Percentiles rank a stretch among this genome's conserved stretches.
Conservation (phyloP, 1,284 basidiomycete species). For the Moesziomyces aphidis region DNA sequence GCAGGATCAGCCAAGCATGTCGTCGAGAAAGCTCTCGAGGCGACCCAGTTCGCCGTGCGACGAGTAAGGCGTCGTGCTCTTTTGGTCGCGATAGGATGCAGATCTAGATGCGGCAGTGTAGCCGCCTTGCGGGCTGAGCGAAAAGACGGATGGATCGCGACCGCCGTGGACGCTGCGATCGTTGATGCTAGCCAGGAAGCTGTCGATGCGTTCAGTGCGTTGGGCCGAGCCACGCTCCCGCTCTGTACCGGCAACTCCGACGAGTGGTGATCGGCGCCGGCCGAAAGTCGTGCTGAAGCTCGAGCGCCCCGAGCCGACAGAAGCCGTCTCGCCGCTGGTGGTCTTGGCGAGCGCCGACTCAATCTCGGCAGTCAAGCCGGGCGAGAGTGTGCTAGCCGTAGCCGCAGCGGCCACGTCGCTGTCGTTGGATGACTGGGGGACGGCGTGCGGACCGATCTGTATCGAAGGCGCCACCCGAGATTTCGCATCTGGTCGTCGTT, state of each 20-base stretch:
- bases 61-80: conserved; percentile 1
- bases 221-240: not conserved
- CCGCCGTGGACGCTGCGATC: conserved; percentile 20
- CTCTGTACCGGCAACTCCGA: not conserved
- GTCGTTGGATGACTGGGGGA: not conserved
- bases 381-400: conserved; percentile 6
- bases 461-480: conserved; percentile 22
- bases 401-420: not conserved
- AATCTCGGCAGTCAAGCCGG: conserved; percentile 32
- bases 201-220: conserved; percentile 40
- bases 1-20: conserved; percentile 36
- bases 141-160: conserved; percentile 26
- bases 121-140: conserved; percentile 8
- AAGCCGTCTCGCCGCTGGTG: conserved; percentile 13
- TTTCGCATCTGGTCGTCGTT: conserved; percentile 14
- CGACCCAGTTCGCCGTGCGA: conserved; percentile 29
- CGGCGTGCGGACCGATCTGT: conserved; percentile 24
- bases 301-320: conserved; percentile 14
- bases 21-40: conserved; percentile 46
- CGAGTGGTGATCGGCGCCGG: conserved; percentile 25
- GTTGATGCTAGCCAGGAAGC: conserved; percentile 44
- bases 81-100: not conserved
- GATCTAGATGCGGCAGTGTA: not conserved
- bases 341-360: conserved; percentile 32
- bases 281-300: conserved; percentile 51